Conservation (phyloP, 805 yeast genomes). For the Metschnikowia shivogae region DNA sequence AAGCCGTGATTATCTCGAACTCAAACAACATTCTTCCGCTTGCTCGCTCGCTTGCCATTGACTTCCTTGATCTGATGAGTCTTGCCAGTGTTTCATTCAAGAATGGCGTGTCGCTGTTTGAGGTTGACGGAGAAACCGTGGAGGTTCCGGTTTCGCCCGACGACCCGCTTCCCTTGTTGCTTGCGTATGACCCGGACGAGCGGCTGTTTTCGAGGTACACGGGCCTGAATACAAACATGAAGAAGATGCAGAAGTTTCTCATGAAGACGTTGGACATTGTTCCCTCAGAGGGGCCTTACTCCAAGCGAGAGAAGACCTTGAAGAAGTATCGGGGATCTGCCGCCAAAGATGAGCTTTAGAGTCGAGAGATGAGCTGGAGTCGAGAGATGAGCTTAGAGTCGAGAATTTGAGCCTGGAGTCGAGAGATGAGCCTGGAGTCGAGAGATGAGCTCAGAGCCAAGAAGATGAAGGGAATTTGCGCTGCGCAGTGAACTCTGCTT, state of each 20-base stretch:
- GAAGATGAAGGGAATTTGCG: no score
- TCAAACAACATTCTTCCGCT: constrained; percentile 49
- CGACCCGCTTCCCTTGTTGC: constrained; percentile 25
- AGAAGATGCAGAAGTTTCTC: constrained; percentile 31
- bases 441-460: no score
- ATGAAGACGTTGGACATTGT: constrained; percentile 25
- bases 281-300: constrained; percentile 37
- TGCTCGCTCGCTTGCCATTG: constrained; percentile 65
- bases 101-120: constrained; percentile 15
- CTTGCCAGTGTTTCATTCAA: constrained; percentile 37
- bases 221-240: constrained; percentile 26
- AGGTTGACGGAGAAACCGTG: constrained; percentile 20
- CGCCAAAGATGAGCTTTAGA: constrained; percentile 14
- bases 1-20: constrained; percentile 52
- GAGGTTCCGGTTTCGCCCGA: constrained; percentile 18
- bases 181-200: constrained; percentile 20
- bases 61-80: constrained; percentile 50
- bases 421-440: no score
- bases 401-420: no score
- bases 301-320: constrained; percentile 30
- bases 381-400: not conserved
- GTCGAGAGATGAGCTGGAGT: not conserved
- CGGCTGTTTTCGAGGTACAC: constrained; percentile 21
- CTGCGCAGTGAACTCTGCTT: no score
- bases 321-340: constrained; percentile 29